Base-by-base conservation (phyloP, 768 basidiomycete species). In the Mycena epipterygia region DNA sequence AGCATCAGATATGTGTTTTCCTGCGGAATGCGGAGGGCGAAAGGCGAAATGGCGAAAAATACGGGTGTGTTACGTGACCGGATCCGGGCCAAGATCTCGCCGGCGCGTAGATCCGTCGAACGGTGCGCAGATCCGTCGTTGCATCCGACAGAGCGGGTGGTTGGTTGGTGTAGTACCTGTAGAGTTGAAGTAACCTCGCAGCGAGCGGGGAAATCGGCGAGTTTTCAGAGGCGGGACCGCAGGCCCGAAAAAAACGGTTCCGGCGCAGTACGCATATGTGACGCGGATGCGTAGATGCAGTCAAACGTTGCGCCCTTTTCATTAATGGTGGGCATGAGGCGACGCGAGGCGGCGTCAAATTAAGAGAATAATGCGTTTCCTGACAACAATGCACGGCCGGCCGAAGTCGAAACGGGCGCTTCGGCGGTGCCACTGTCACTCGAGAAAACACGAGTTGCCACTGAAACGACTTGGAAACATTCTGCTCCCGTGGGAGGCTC, bases 231-330 rank as follows among this genome's bases (percentile, higher is more conserved):
- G n/a, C n/a, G n/a, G n/a, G n/a, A n/a, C n/a, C n/a, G n/a, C n/a
- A n/a, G n/a, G n/a, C n/a, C 71, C 71, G 71, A 73, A 65, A 73
- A 61, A 64, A 48, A 35, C 71, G 71, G 65, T 37, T 52, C 41
- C 39, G 61, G n/a, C 27, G 23, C 32, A 32, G 16, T 14, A 32
- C n/a, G 33, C n/a, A 58, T 33, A 63, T 35, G 33, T 25, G 58
- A 32, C 42, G 27, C 59, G 41, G 44, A 37, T 49, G 2, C 25
- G 27, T 12, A 27, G n/a, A n/a, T n/a, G n/a, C n/a, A n/a, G n/a
- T n/a, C n/a, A n/a, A n/a, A n/a, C n/a, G n/a, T n/a, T n/a, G n/a
- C n/a, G n/a, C n/a, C n/a, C n/a, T n/a, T 56, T 63, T 39, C 56
- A 46, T 64, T 44, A 56, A 60, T 59, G 42, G 8, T 17, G 17